These are phyloP conservation scores for Eimeria acervulina DNA, from an alignment of 169 alveolate genomes.

Conservation along the genomic window DNA sequence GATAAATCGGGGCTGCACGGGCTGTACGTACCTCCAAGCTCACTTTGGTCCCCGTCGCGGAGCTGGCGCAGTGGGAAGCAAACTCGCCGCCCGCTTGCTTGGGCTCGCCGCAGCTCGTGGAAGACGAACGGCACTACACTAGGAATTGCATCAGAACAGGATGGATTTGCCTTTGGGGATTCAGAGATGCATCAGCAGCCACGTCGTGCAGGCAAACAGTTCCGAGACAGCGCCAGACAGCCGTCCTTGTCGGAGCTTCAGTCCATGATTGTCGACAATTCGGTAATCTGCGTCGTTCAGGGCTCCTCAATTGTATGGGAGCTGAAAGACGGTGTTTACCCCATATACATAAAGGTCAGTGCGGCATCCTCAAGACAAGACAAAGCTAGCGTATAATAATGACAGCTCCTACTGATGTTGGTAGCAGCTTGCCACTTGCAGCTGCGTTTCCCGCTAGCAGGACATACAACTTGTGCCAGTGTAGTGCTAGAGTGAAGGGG, in stretches of 20 bases:
- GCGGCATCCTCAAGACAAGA: neutral
- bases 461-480: neutral
- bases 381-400: neutral
- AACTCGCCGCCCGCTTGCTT: neutral
- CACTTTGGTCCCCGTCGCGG: constrained; percentile 62
- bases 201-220: neutral
- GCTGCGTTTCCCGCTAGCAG: neutral
- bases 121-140: neutral
- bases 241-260: neutral
- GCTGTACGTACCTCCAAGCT: constrained; percentile 61
- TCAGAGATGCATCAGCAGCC: neutral
- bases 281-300: constrained; percentile 68
- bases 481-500: neutral
- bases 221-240: neutral
- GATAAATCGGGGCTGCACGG: constrained; percentile 53
- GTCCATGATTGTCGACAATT: constrained; percentile 69
- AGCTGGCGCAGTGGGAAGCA: neutral
- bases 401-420: neutral
- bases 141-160: neutral
- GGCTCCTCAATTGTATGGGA: constrained; percentile 83
- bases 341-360: constrained; percentile 87
- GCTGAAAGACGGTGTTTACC: constrained; percentile 86
- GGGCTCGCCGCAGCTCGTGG: constrained; percentile 66
- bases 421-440: neutral
- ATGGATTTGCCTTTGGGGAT: neutral